Base-by-base conservation (phyloP, 495 filamentous ascomycete genomes). In the Penicillium flavigenum region DNA sequence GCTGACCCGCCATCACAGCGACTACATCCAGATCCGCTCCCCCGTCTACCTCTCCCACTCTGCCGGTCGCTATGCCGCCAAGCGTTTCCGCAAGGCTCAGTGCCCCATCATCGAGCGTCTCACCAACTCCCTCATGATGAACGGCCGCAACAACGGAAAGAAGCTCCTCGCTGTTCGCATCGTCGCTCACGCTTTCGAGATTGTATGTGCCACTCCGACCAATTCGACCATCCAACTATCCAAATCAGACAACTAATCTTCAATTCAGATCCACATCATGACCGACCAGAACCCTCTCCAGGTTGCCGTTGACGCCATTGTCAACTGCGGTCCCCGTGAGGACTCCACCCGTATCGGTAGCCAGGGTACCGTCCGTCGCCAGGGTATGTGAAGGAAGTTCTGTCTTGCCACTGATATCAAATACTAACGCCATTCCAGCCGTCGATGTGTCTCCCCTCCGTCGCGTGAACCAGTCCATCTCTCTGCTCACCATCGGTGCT, bases 241-340 rank as follows among this genome's bases (percentile, higher is more conserved):
- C 31, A 34, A 51, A 53, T 32, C 58, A 32, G 54, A 34, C 50
- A 46, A 48, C 43, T 52, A 52, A 62, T 51, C 55, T 65, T 56
- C 50, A 11, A 51, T 50, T 32, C 26, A 96, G 92, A 92, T 99
- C 79, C 92, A 98, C 88, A 90, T 99, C 82, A 97, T 96, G 90
- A 98, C 95, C 81, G 94, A 99, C 86, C 92, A 96, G 83, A 99
- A 99, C 87, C 94, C 94, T 70, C 93, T 99, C 85, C 94, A 99
- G 85, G 87, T 99, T 68, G 92, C 93, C 69, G 92, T 98, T 70
- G 94, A 99, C 74, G 94, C 94, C 78, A 96, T 99, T 65, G 94
- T 97, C 85, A 99, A 99, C 89, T 98, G 94, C 82, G 94, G 94
- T 64, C 94, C 94, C 76, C 95, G 94, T 76, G 94, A 99, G 90